Evolutionary conservation across 129 eudicot species (phyloP).

Genomic region (Artemisia argyi): DNA sequence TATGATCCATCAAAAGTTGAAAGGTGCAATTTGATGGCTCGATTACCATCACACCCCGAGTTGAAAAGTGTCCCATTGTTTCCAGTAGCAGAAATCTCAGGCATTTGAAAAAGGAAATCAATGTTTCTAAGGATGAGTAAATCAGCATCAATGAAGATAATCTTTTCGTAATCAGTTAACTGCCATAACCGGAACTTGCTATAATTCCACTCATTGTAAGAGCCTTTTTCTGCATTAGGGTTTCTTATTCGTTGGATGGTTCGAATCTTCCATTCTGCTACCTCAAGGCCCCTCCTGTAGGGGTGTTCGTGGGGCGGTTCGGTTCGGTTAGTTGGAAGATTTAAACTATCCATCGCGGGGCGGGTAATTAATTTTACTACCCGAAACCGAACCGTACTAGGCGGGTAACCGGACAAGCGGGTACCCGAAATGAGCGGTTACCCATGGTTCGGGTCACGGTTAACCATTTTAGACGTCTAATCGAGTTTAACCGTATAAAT

Average conservation of each 20-base stretch:
- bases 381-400: too few species aligned
- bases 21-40: conserved; percentile 19
- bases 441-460: too few species aligned
- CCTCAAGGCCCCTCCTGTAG: conserved; percentile 60
- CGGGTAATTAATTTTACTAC: too few species aligned
- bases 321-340: too few species aligned
- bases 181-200: conserved; percentile 22
- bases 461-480: too few species aligned
- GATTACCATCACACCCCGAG: conserved; percentile 15
- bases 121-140: conserved; percentile 8
- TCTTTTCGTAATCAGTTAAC: conserved; percentile 6
- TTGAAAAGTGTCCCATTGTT: conserved; percentile 7
- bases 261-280: conserved; percentile 18
- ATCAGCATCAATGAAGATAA: conserved; percentile 18
- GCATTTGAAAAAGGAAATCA: conserved; percentile 10
- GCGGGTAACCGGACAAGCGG: too few species aligned
- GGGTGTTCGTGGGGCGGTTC: too few species aligned
- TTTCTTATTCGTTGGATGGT: conserved; percentile 5
- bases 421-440: too few species aligned
- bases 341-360: too few species aligned
- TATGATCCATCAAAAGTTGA: conserved; percentile 1
- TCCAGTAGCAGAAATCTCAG: neutral
- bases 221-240: neutral
- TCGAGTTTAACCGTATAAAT: too few species aligned
- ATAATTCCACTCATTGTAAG: conserved; percentile 10